Conservation (phyloP, 129 eudicot genomes). For the Arctium lappa region DNA sequence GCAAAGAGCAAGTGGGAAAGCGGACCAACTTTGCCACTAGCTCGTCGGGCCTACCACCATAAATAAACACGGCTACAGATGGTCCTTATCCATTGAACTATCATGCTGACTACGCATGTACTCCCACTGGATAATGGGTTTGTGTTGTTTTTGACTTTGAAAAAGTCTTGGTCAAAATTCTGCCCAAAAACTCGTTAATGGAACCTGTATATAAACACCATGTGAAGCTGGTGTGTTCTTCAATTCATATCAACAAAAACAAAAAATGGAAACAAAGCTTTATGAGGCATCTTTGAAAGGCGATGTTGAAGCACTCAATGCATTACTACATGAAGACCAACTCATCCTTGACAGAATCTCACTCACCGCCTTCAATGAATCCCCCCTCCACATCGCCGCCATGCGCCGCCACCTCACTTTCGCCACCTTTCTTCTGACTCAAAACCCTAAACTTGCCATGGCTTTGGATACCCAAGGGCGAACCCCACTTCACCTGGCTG, state of each 20-base stretch:
- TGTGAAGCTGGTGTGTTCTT: neutral
- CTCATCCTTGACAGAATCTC: conserved; percentile 23
- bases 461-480: conserved; percentile 15
- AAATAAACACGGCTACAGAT: neutral
- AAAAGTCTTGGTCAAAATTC: neutral
- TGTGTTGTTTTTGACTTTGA: conserved; percentile 15
- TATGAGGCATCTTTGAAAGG: conserved; percentile 26
- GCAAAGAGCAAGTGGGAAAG: neutral
- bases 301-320: conserved; percentile 6
- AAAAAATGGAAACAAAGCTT: conserved; percentile 24
- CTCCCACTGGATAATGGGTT: neutral
- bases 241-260: neutral
- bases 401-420: conserved; percentile 21
- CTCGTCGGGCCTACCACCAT: neutral
- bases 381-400: conserved; percentile 29
- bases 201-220: conserved; percentile 9
- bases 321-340: conserved; percentile 21
- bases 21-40: neutral
- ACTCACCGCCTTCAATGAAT: conserved; percentile 20
- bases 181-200: neutral
- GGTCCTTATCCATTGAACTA: neutral
- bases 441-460: conserved; percentile 12
- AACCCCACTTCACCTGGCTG: conserved; percentile 27
- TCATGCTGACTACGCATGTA: neutral
- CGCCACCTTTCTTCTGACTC: neutral